Base-by-base conservation (phyloP, 2,329 filamentous ascomycete species). In the Aspergillus pseudoterreus region DNA sequence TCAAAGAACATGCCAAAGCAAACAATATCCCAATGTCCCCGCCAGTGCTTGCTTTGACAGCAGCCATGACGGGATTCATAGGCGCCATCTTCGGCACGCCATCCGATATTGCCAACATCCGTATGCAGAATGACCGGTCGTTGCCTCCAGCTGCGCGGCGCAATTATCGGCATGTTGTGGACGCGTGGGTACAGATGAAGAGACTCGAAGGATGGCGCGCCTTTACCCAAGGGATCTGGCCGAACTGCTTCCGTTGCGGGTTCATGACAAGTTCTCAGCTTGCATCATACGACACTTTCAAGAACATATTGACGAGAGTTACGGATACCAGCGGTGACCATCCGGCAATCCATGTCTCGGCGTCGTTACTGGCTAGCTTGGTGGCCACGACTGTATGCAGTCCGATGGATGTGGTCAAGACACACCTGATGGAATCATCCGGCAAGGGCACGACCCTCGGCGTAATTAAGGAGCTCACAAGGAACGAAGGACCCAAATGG, bases 361-460 rank as follows among this genome's bases (percentile, higher is more conserved):
- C 90, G 2, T 88, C 84, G 0, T 84, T 94, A 62, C 72, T 92
- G 53, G 89, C 89, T 1, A 90, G 90, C 9, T 84, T 95, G 54
- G 86, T 91, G 6, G 90, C 90, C 4, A 92, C 90, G 1, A 94
- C 90, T 0, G 82, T 92, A 11, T 94, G 88, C 59, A 90, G 85
- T 51, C 90, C 90, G 0, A 85, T 95, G 46, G 90, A 95, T 70
- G 90, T 95, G 27, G 85, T 95, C 73, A 95, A 95, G 78, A 95
- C 90, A 9, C 79, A 88, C 21, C 82, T 95, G 63, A 95, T 95
- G 90, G 56, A 49, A 69, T 75, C 39, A 69, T 74, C 55, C 64
- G 75, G 56, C 71, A 81, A 57, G 76, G 80, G 22, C 71, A 94
- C 27, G 57, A 51, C 58, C 10, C n/a, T 81, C 3, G 75, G 75